Evolutionary conservation across 2,329 filamentous ascomycete genomes (phyloP), one percentile per base, ranked within the genome.

Genomic region (Colletotrichum coccodes): DNA sequence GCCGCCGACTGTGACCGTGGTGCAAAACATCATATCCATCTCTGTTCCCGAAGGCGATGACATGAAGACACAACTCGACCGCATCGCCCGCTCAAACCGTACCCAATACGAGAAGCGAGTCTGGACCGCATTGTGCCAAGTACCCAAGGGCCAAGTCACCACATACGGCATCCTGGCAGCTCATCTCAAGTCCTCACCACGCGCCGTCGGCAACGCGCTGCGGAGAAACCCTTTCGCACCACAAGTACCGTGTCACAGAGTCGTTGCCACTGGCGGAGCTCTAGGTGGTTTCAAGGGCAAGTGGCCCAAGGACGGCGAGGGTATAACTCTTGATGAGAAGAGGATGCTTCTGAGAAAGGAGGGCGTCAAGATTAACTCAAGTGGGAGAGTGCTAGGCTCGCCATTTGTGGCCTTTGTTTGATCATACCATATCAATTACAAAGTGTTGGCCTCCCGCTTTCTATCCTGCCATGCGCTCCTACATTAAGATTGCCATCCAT

Each of bases 201-300:
- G 93, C 47, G 93, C 93, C 0, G 89, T 96, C 6, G 93, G 93
- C 18, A 94, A 92, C 68, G 93, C 93, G 2, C 84, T 97, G 75
- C 87, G 92, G 21, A 83, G 86, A 11, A 97, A 97, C 76, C 94
- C 94, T 0, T 97, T 95, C 74, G 94, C 94, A 16, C 94, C 94
- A 0, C 86, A 89, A 38, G 91, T 95, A 5, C 94, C 94, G 1
- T 97, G 94, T 70, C 94, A 97, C 79, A 87, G 94, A 11, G 91
- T 95, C 26, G 87, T 97, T 53, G 92, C 92, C 6, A 91, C 89
- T 46, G 91, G 90, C 59, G 91, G 92, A 14, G 84, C 85, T n/a
- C 79, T 94, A 26, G 92, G 92, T 64, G 96, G 93, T 1, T 98
- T 99, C 84, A 95, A 94, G 81, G 96, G 96, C 28, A 94, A 97